Evolutionary conservation across 495 filamentous ascomycete species (phyloP), one percentile per base, ranked within the genome.

Genomic region (Lichina pygmaea): DNA sequence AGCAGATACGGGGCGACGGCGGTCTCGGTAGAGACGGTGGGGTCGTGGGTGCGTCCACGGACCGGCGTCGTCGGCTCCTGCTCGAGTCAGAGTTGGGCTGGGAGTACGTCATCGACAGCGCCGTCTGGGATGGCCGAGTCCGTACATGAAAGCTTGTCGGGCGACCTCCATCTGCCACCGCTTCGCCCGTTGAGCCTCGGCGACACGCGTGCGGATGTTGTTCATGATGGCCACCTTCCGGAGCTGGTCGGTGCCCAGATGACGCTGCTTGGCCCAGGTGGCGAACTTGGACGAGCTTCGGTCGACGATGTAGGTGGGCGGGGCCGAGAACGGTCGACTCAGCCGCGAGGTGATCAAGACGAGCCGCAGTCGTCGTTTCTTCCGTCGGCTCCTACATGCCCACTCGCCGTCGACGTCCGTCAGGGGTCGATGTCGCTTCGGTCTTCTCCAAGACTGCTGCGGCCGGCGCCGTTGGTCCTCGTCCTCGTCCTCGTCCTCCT

Each of bases 331-430:
- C 2, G 77, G 78, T 41, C 61, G 63, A 31, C 73, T 78, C 0
- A 82, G 68, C 13, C 74, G 64, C 5, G 75, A 80, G 6, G 78
- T 83, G 49, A 80, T 67, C 16, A 81, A 59, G 17, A 69, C 58
- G 15, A 72, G 58, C 6, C 72, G 66, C 12, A 82, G 53, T 8
- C 77, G 66, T 30, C 78, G 72, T 56, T 78, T 80, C 61, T 83
- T 83, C 55, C 34, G 39, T 32, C 39, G 39, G 11, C 13, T 13
- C 12, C 24, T 7, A 12, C 45, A 31, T 12, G 37, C 7, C 33
- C 7, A 13, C 16, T 58, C 54, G 11, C 75, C 72, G 44, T 80
- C 75, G 44, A 77, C 67, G 51, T 81, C 77, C 10, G 71, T 65
- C 6, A 66, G 55, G 0, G 68, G 63, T 16, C 78, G 45, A 32